Evolutionary conservation across 352 stramenopile genomes (phyloP).

Genomic region (Pythium aristosporum): DNA sequence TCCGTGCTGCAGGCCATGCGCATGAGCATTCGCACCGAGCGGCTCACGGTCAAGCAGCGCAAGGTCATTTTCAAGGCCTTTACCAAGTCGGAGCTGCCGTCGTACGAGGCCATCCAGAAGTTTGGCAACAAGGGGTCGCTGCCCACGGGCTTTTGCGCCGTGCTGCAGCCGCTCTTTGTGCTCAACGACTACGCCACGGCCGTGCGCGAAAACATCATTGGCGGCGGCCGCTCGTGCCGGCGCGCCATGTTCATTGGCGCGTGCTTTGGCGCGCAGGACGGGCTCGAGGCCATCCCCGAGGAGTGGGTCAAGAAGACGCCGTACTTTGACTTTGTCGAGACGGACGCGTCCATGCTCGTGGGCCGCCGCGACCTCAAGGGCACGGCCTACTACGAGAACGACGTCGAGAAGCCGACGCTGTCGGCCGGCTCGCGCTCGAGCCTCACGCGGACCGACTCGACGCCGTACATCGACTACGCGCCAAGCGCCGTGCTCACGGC

Average conservation of each 20-base stretch:
- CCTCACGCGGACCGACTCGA: conserved; percentile 26
- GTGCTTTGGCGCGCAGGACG: conserved; percentile 77
- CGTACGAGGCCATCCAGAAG: conserved; percentile 82
- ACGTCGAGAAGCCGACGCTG: conserved; percentile 37
- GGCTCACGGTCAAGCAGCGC: conserved; percentile 76
- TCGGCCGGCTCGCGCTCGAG: conserved; percentile 17
- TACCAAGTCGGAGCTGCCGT: conserved; percentile 77
- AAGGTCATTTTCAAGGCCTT: conserved; percentile 87
- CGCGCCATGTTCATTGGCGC: conserved; percentile 82
- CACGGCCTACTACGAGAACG: conserved; percentile 43
- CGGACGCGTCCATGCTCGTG: conserved; percentile 66
- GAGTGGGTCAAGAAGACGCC: conserved; percentile 80
- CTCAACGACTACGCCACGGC: conserved; percentile 77
- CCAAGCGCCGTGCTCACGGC: conserved; percentile 47
- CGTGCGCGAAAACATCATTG: conserved; percentile 82
- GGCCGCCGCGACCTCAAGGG: conserved; percentile 62
- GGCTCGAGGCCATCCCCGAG: conserved; percentile 61
- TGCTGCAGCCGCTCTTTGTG: conserved; percentile 78
- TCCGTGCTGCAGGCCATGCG: conserved; percentile 81
- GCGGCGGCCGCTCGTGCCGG: conserved; percentile 69
- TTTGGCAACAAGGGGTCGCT: conserved; percentile 77
- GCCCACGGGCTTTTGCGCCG: conserved; percentile 64
- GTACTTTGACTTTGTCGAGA: conserved; percentile 81
- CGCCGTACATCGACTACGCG: conserved; percentile 63
- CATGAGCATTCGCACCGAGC: conserved; percentile 80